A percentile compares a stretch with the other conserved stretches of the same genome.
Conservation (phyloP, 345 rosid species). For the Populus tremula region DNA sequence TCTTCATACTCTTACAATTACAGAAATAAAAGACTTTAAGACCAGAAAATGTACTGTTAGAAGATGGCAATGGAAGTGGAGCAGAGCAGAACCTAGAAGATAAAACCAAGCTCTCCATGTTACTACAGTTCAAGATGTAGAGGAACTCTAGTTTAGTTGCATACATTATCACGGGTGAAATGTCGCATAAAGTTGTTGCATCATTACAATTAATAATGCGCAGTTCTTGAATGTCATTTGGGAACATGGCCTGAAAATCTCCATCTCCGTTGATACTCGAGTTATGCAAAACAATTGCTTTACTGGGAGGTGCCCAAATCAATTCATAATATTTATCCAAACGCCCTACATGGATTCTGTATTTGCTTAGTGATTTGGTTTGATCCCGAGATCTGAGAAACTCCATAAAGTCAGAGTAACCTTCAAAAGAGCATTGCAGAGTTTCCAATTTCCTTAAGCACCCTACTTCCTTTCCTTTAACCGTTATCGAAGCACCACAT, state of each 20-base stretch:
- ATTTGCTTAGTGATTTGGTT: not conserved
- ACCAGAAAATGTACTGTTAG: not conserved
- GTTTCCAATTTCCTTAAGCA: not conserved
- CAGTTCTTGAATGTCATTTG: not conserved
- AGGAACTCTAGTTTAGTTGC: not conserved
- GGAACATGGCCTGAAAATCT: not conserved
- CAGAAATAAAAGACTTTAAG: fast-evolving
- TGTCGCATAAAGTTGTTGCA: not conserved
- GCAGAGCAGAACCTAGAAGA: not conserved
- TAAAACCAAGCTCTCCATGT: not conserved
- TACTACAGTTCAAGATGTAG: not conserved
- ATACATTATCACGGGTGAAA: no score
- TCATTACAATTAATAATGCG: no score
- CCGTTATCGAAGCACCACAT: fast-evolving
- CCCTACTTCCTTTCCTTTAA: constrained; percentile 8
- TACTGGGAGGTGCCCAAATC: fast-evolving
- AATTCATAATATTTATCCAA: no score
- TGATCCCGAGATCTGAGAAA: not conserved
- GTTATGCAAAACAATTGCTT: no score
- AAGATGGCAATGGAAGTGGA: not conserved
- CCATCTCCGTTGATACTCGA: not conserved
- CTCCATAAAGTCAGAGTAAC: not conserved
- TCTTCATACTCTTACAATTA: no score
- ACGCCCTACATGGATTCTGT: not conserved
- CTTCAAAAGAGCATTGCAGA: not conserved